A percentile compares a stretch with the other conserved stretches of the same genome.
phyloP scores from a whole-genome alignment of 177 flowering plant genomes.

The Vitis hybrid region DNA sequence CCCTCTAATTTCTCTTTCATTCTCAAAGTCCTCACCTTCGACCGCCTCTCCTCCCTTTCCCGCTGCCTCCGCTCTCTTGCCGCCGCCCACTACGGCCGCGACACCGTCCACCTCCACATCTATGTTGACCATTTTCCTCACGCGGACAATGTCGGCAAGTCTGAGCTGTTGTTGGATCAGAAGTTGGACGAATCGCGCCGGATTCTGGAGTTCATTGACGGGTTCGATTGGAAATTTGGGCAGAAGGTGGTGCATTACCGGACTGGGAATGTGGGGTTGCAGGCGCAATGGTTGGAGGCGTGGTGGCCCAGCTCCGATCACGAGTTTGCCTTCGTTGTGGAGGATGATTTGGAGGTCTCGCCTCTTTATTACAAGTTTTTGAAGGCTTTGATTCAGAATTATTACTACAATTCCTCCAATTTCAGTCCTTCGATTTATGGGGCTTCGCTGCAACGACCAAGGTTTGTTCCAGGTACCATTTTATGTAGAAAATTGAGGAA shows the following conservation, averaged over 20 bases:
- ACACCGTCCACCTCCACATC: conserved; percentile 70
- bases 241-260: conserved; percentile 83
- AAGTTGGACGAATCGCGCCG: conserved; percentile 40
- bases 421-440: conserved; percentile 75
- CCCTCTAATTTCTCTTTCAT: conserved; percentile 51
- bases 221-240: conserved; percentile 70
- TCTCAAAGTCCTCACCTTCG: conserved; percentile 78
- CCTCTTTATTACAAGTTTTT: conserved; percentile 73
- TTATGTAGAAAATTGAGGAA: neutral
- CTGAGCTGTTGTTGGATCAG: conserved; percentile 22
- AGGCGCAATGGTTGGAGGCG: conserved; percentile 96
- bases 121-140: conserved; percentile 71
- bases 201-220: conserved; percentile 73
- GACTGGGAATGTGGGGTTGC: conserved; percentile 81
- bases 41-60: conserved; percentile 71
- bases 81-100: conserved; percentile 56
- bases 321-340: conserved; percentile 91
- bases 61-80: conserved; percentile 86
- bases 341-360: conserved; percentile 93
- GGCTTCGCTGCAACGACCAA: conserved; percentile 81
- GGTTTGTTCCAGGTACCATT: conserved; percentile 89
- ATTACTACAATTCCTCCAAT: conserved; percentile 71
- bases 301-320: conserved; percentile 92
- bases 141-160: conserved; percentile 4
- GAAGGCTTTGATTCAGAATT: conserved; percentile 51